These are phyloP conservation scores for Nicotiana paniculata DNA, from an alignment of 257 asterid species.

Conservation along the genomic window DNA sequence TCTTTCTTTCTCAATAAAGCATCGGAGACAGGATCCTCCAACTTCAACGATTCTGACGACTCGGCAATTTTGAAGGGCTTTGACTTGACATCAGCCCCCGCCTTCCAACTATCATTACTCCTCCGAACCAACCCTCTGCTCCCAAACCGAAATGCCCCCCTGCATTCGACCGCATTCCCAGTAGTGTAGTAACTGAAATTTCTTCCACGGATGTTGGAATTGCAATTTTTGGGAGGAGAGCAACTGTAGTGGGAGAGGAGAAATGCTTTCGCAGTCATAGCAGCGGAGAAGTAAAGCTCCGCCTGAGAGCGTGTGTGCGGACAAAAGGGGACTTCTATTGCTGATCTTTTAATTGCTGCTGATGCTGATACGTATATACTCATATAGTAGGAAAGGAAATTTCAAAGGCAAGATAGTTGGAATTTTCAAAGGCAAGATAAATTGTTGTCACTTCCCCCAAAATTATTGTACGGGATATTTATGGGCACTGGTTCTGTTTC, in stretches of 20 bases:
- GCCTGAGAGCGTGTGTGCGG: background rate
- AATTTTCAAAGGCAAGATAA: background rate
- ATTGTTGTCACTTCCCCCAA: background rate
- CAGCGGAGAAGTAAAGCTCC: slow-evolving; percentile 2
- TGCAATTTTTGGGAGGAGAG: slow-evolving; percentile 50
- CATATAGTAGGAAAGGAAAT: background rate
- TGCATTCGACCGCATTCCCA: background rate
- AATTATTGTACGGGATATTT: slow-evolving; percentile 17
- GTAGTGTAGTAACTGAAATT: background rate
- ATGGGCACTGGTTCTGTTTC: slow-evolving; percentile 18
- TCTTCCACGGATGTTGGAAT: slow-evolving; percentile 6
- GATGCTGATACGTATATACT: background rate
- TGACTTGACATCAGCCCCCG: slow-evolving; percentile 56
- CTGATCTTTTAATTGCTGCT: background rate
- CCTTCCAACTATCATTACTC: slow-evolving; percentile 29
- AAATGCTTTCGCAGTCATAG: slow-evolving; percentile 62
- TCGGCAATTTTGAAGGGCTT: slow-evolving; percentile 45
- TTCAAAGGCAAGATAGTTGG: background rate
- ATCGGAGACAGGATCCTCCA: slow-evolving; percentile 21
- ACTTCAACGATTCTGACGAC: slow-evolving; percentile 40
- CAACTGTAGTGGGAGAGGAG: slow-evolving; percentile 28
- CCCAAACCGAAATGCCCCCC: slow-evolving; percentile 14
- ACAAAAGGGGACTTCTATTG: background rate
- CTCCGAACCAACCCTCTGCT: slow-evolving; percentile 21
- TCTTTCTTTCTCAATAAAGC: slow-evolving; percentile 14